phyloP scores from a whole-genome alignment of 192 early-diverging fungal genomes.

The Umbelopsis isabellina region DNA sequence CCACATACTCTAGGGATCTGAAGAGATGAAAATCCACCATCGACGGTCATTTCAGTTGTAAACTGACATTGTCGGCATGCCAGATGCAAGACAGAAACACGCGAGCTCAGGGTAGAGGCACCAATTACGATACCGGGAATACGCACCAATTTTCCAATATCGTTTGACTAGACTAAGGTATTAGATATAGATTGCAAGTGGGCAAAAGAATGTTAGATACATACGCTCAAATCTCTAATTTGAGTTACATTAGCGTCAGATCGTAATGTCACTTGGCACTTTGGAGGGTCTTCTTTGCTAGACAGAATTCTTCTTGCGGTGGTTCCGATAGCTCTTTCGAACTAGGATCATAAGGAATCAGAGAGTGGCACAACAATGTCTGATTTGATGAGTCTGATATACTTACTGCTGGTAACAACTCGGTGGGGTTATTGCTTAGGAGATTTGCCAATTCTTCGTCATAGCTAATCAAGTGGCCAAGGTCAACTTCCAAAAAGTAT shows the following conservation, averaged over 20 bases:
- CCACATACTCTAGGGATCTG: conserved; percentile 90
- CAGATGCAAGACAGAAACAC: conserved; percentile 87
- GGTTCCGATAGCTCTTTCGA: conserved; percentile 84
- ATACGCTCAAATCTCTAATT: conserved; percentile 88
- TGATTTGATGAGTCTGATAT: background rate
- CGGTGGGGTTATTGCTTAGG: conserved; percentile 77
- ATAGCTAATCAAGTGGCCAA: conserved; percentile 82
- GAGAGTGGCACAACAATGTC: background rate
- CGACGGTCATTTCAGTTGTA: conserved; percentile 79
- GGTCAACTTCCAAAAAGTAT: conserved; percentile 83
- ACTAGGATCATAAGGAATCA: conserved; percentile 46
- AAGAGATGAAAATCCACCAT: conserved; percentile 83
- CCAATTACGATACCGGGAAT: conserved; percentile 96
- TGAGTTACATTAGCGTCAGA: conserved; percentile 87
- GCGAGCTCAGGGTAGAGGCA: conserved; percentile 83
- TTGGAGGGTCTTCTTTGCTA: conserved; percentile 66
- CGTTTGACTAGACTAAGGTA: conserved; percentile 56
- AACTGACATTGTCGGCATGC: conserved; percentile 89
- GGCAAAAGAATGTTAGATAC: conserved; percentile 19
- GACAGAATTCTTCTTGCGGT: conserved; percentile 76
- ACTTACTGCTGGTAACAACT: conserved; percentile 79
- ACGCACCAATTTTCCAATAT: conserved; percentile 92
- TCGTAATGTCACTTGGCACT: conserved; percentile 87
- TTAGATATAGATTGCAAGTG: too few species aligned
- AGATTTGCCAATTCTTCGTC: conserved; percentile 84